Percentiles rank a stretch among this genome's conserved stretches.
phyloP scores from a whole-genome alignment of 2,329 filamentous ascomycete species.

The Nannizziopsis arthrosporioides region DNA sequence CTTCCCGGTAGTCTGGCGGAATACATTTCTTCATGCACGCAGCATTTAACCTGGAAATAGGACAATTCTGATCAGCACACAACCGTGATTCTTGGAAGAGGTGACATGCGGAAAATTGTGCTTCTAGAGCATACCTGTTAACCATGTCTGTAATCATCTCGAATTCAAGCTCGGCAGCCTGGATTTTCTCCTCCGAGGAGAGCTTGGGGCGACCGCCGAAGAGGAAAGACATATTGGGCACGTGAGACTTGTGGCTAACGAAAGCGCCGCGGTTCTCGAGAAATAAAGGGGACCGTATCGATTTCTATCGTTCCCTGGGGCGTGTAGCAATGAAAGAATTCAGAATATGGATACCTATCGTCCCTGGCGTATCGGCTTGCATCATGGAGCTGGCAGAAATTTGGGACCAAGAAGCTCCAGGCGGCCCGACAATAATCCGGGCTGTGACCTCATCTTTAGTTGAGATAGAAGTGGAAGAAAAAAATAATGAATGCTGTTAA shows the following conservation, averaged over 20 bases:
- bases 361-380: neutral
- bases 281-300: too few relatives aligned
- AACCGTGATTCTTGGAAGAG: neutral
- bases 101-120: neutral
- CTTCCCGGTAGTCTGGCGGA: constrained; percentile 82
- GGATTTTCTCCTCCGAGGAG: constrained; percentile 93
- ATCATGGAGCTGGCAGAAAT: constrained; percentile 4
- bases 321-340: too few relatives aligned
- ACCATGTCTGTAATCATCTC: constrained; percentile 98
- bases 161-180: constrained; percentile 89
- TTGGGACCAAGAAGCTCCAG: neutral
- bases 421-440: constrained; percentile 7
- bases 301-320: too few relatives aligned
- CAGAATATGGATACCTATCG: neutral
- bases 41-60: constrained; percentile 53
- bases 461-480: too few relatives aligned
- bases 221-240: constrained; percentile 56
- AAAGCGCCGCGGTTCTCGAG: too few relatives aligned
- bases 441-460: neutral
- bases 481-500: neutral
- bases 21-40: constrained; percentile 92
- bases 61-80: constrained; percentile 1
- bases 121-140: constrained; percentile 57
- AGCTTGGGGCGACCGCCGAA: constrained; percentile 67
- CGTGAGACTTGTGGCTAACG: neutral